Base-by-base conservation (phyloP, 208 protist genomes). In the Acanthamoeba lenticulata region DNA sequence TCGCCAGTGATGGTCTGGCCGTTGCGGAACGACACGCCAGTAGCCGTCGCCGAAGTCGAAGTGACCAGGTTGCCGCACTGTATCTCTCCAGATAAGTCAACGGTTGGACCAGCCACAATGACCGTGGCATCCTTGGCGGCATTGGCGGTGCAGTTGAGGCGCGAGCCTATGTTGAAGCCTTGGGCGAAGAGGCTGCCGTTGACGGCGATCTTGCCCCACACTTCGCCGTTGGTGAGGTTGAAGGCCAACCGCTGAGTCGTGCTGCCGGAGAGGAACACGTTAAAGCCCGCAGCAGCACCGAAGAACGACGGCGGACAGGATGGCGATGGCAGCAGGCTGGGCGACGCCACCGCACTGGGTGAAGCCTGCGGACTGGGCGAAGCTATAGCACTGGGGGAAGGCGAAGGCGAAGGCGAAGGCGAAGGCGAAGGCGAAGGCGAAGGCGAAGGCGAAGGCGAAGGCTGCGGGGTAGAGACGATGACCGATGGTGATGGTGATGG, bases 161-260 rank as follows among this genome's bases (percentile, higher is more conserved):
- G 69, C 7, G 40, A n/a, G 69, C 69, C 69, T 29, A 81, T 13
- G 69, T 38, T 36, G 27, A 79, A 79, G 69, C 27, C 44, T n/a
- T 19, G 32, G 1, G 69, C 69, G 34, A 38, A 24, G 36, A 79
- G 5, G 69, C 69, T 79, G 69, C 69, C 69, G 36, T 42, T 29
- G 69, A 79, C 69, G 57, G 69, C 69, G 11, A 79, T 36, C 36
- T 47, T 38, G 69, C 69, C 69, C 69, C 38, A 38, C 69, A 79
- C 69, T n/a, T 79, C 69, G 69, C 69, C 69, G 69, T 79, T 79
- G 69, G 69, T 79, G 15, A 79, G 11, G 69, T 79, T 45, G 69
- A 79, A 79, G 69, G 69, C 69, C 13, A 47, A 44, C 11, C 5
- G 7, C 19, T 5, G 24, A 3, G 32, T 38, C 15, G 32, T n/a